Percentiles rank a stretch among this genome's conserved stretches.
Evolutionary conservation across 345 rosid genomes (phyloP).

Genomic region (Citrus hindsii): DNA sequence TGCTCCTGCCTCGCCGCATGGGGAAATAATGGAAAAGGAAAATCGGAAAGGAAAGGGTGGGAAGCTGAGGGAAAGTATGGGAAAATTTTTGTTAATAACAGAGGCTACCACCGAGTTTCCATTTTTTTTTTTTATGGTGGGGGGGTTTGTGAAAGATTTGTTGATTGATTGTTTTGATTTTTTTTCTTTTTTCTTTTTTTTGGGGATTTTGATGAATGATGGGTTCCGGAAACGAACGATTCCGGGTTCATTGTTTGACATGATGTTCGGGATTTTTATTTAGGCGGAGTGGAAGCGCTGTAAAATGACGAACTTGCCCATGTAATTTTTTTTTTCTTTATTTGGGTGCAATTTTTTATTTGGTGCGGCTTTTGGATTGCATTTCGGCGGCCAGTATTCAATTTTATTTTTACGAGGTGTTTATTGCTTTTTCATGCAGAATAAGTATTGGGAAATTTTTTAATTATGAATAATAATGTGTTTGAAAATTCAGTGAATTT

Average conservation of each 20-base stretch:
- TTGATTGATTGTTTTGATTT: not conserved
- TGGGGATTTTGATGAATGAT: no score
- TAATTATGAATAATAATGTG: no score
- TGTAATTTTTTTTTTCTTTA: not conserved
- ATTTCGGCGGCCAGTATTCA: not conserved
- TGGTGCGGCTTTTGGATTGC: not conserved
- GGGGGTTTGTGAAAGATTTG: not conserved
- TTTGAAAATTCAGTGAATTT: no score
- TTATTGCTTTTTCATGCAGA: not conserved
- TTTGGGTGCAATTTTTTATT: not conserved
- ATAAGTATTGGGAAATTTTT: not conserved
- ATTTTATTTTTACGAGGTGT: not conserved
- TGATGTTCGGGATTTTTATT: not conserved
- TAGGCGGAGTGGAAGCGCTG: not conserved
- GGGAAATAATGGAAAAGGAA: not conserved
- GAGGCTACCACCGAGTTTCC: not conserved
- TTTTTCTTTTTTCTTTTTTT: not conserved
- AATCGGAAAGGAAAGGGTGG: not conserved
- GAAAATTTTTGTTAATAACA: not conserved
- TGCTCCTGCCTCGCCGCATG: slow-evolving; percentile 21
- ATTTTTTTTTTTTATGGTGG: not conserved
- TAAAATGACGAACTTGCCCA: not conserved
- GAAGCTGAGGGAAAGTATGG: not conserved
- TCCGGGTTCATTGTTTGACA: not conserved
- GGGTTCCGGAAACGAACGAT: not conserved